Base-by-base conservation (phyloP, 164 flowering plant genomes). In the Magnolia changhungtana region DNA sequence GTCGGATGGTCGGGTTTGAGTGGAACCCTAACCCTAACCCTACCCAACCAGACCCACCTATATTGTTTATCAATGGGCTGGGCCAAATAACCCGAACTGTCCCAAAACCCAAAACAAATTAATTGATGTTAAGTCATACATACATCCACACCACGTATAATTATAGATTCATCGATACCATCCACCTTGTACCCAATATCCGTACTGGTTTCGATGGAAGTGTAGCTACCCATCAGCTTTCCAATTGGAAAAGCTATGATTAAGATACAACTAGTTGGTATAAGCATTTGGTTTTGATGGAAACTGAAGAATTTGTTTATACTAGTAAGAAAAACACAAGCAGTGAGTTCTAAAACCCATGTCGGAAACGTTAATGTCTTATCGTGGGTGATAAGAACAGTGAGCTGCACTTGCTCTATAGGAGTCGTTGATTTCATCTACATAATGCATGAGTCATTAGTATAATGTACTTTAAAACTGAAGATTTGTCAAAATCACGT, bases 131-230 rank as follows among this genome's bases (percentile, higher is more conserved):
- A 27, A 27, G 29, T 27, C 29, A 27, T 27, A 27, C 29, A 27
- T 27, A 27, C 29, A 27, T 27, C 29, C 29, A 27, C 29, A 27
- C 2, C 29, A 27, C 1, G 29, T 27, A 27, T 27, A 27, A 27
- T 27, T 27, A 27, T 27, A 27, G 70, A 63, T 74, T 74, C 59
- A 74, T 8, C 8, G 76, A 74, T 2, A 74, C 63, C 0, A 9
- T 63, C 76, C 76, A 74, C 11, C 10, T 74, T 37, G 51, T 51
- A 3, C 45, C 45, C 6, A 37, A 37, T 31, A 74, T 49, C n/a
- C 55, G 13, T 4, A 74, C 7, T 18, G 23, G 6, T 20, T 64
- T 74, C 1, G 50, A 55, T 2, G 61, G 61, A 11, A 55, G 61
- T 9, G 61, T 10, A 2, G 61, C 61, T 8, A 19, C 61, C 61